These are phyloP conservation scores for Candida adriatica DNA, from an alignment of 805 yeast genomes.

Conservation along the genomic window DNA sequence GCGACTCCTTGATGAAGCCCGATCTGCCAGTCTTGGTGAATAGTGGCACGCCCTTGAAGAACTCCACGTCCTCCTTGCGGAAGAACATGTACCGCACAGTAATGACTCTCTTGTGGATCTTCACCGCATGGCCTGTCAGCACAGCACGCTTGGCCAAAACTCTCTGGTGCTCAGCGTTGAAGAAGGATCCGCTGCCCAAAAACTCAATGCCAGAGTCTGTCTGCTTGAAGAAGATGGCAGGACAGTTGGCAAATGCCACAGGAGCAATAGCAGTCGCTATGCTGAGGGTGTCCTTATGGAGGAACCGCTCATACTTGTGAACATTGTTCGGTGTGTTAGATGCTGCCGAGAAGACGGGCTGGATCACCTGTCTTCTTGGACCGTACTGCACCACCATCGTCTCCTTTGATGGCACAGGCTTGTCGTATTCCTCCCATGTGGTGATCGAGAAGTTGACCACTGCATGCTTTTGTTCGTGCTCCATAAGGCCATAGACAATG, in stretches of 20 bases:
- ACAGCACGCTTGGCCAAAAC: constrained; percentile 82
- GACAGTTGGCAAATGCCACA: constrained; percentile 73
- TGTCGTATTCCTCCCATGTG: constrained; percentile 85
- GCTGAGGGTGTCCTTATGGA: constrained; percentile 67
- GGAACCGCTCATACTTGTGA: constrained; percentile 76
- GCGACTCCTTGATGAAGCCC: constrained; percentile 89
- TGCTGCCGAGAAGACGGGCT: constrained; percentile 78
- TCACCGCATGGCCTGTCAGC: constrained; percentile 90
- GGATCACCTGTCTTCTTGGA: constrained; percentile 74
- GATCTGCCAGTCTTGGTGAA: constrained; percentile 90
- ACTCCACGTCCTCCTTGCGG: constrained; percentile 79
- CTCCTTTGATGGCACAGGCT: constrained; percentile 81
- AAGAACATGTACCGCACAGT: constrained; percentile 97
- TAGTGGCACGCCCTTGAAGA: constrained; percentile 86
- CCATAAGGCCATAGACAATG: constrained; percentile 64
- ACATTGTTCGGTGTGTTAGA: constrained; percentile 77
- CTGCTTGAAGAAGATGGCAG: constrained; percentile 75
- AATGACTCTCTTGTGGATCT: constrained; percentile 86
- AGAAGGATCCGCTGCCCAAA: constrained; percentile 85
- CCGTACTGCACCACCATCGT: constrained; percentile 86
- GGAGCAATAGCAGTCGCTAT: constrained; percentile 90
- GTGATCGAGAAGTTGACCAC: constrained; percentile 76
- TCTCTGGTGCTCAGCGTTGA: constrained; percentile 79
- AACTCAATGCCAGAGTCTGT: constrained; percentile 47
- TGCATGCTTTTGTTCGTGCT: constrained; percentile 82